Evolutionary conservation across 2,329 filamentous ascomycete genomes (phyloP).

Genomic region (Emergomyces africanus): DNA sequence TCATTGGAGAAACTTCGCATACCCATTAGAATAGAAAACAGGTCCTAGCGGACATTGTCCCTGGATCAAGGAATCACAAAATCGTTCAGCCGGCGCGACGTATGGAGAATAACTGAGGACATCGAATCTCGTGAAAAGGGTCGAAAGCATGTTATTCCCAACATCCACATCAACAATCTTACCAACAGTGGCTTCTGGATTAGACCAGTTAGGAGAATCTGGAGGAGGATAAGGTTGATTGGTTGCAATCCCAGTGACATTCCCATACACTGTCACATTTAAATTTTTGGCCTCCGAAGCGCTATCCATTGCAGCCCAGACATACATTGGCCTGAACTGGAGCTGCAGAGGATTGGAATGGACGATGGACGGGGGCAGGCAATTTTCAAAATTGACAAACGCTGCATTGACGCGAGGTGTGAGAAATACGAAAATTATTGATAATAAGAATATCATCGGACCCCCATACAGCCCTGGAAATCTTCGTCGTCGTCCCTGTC

Average conservation of each 20-base stretch:
- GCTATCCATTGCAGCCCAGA: slow-evolving; percentile 51
- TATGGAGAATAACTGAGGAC: slow-evolving; percentile 68
- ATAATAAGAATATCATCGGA: background rate
- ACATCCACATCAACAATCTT: slow-evolving; percentile 61
- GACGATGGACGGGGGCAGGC: slow-evolving; percentile 49
- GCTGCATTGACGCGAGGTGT: slow-evolving; percentile 45
- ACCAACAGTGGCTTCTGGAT: slow-evolving; percentile 50
- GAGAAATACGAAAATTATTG: background rate
- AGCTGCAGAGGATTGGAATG: slow-evolving; percentile 49
- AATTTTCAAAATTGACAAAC: slow-evolving; percentile 71
- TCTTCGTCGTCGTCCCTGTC: background rate
- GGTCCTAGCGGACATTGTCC: slow-evolving; percentile 63
- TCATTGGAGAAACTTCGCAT: slow-evolving; percentile 13
- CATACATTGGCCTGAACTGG: slow-evolving; percentile 65
- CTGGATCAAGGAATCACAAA: slow-evolving; percentile 52
- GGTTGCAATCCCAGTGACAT: slow-evolving; percentile 64
- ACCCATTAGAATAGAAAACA: slow-evolving; percentile 49
- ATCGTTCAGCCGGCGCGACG: slow-evolving; percentile 40
- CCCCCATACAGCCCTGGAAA: background rate
- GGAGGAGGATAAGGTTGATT: slow-evolving; percentile 46
- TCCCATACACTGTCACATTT: slow-evolving; percentile 73
- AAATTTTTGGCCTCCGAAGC: slow-evolving; percentile 42
- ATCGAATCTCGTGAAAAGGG: slow-evolving; percentile 57
- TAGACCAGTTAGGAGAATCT: slow-evolving; percentile 47
- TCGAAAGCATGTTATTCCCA: slow-evolving; percentile 51